These are phyloP conservation scores for Ottelia alismoides DNA, from an alignment of 106 monocot genomes.

Conservation along the genomic window DNA sequence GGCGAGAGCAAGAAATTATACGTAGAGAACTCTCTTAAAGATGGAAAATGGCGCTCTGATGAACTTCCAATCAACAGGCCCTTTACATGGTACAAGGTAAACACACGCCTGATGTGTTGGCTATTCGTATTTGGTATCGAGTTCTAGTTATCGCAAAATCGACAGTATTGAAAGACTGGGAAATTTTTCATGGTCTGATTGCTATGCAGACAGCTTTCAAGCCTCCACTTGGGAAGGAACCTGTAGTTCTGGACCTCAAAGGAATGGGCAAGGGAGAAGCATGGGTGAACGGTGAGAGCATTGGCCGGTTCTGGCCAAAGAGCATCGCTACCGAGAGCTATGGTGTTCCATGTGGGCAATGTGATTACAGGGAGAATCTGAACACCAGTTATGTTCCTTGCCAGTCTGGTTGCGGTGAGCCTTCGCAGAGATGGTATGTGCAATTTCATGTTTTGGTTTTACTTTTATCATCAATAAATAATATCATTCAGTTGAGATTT, in stretches of 20 bases:
- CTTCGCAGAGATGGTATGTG: constrained; percentile 27
- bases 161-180: no score
- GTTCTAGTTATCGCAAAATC: no score
- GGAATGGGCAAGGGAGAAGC: constrained; percentile 26
- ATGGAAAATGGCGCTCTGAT: constrained; percentile 19
- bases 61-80: constrained; percentile 28
- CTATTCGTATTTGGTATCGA: no score
- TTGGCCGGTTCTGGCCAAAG: constrained; percentile 17
- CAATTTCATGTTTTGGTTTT: no score
- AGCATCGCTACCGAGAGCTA: background rate
- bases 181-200: no score
- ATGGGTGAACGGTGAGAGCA: constrained; percentile 24
- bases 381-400: background rate
- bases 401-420: constrained; percentile 9
- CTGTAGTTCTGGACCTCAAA: constrained; percentile 15
- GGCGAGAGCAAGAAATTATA: constrained; percentile 16
- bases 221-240: constrained; percentile 23
- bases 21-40: background rate
- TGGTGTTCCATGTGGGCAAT: constrained; percentile 7
- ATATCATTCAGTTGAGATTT: no score
- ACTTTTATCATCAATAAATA: no score
- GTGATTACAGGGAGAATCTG: constrained; percentile 7
- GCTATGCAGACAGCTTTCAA: constrained; percentile 39
- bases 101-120: no score
- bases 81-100: constrained; percentile 85